These are phyloP conservation scores for Syncephalastrum racemosum DNA, from an alignment of 371 early-diverging fungal species.

Conservation along the genomic window DNA sequence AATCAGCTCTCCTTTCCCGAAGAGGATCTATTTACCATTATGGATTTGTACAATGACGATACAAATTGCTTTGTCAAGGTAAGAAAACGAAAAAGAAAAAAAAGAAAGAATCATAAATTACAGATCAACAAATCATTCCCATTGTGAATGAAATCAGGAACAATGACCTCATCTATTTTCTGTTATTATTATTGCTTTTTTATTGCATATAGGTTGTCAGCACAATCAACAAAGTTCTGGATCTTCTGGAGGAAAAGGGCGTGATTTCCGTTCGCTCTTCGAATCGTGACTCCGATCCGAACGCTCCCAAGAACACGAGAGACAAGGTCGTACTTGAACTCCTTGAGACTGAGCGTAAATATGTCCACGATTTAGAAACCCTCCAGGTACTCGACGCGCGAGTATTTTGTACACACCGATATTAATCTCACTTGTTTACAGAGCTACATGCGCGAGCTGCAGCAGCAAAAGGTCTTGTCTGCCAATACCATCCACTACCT, in stretches of 20 bases:
- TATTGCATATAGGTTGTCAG: conserved; percentile 51
- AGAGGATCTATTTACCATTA: conserved; percentile 83
- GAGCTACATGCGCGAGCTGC: conserved; percentile 63
- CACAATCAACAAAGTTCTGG: conserved; percentile 69
- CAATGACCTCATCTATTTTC: neutral
- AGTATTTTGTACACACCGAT: conserved; percentile 2
- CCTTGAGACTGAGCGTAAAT: conserved; percentile 93
- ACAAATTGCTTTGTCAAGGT: conserved; percentile 96
- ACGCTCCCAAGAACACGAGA: conserved; percentile 77
- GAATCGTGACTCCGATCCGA: conserved; percentile 56
- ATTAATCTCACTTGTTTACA: conserved; percentile 16
- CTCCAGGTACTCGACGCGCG: conserved; percentile 61
- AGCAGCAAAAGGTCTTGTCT: conserved; percentile 61
- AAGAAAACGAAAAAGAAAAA: conserved; percentile 12
- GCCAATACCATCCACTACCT: conserved; percentile 76
- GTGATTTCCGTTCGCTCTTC: conserved; percentile 56
- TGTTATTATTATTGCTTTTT: conserved; percentile 5
- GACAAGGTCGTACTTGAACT: conserved; percentile 87
- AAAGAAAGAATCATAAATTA: conserved; percentile 1
- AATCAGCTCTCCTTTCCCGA: conserved; percentile 68
- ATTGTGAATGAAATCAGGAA: neutral
- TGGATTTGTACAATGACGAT: conserved; percentile 90
- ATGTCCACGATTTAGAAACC: conserved; percentile 86
- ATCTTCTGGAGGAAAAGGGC: conserved; percentile 69
- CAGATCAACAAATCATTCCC: neutral